These are phyloP conservation scores for Cymbopogon flexuosus DNA, from an alignment of 202 grass and related monocot genomes.

Conservation along the genomic window DNA sequence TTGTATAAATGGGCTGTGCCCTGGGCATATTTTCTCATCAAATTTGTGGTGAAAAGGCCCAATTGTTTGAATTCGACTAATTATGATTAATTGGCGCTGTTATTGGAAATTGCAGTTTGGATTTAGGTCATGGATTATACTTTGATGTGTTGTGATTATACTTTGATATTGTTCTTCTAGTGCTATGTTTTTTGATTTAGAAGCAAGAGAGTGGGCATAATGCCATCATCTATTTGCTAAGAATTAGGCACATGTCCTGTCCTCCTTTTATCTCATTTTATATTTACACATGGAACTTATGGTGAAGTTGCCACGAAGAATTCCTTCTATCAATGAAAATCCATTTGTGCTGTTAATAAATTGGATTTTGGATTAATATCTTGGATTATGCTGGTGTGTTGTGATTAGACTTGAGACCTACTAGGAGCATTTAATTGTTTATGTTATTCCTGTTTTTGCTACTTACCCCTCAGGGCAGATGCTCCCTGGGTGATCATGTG, in stretches of 20 bases:
- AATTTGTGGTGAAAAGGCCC: not conserved
- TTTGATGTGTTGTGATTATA: not conserved
- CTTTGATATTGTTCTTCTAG: too few relatives aligned
- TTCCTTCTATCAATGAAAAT: not conserved
- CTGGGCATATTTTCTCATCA: not conserved
- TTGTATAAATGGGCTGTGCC: not conserved
- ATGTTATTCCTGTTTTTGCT: not conserved
- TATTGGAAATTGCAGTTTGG: not conserved
- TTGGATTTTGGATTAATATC: too few relatives aligned
- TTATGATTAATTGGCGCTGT: not conserved
- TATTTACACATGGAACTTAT: not conserved
- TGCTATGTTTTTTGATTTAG: too few relatives aligned
- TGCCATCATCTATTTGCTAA: not conserved
- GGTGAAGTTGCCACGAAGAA: not conserved
- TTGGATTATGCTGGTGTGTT: not conserved
- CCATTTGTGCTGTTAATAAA: not conserved
- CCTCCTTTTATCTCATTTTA: not conserved
- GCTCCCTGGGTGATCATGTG: too few relatives aligned
- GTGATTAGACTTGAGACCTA: not conserved
- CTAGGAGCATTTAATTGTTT: not conserved
- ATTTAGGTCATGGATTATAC: not conserved
- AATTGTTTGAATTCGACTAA: not conserved
- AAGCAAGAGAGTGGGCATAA: too few relatives aligned
- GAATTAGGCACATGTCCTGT: not conserved
- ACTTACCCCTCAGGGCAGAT: too few relatives aligned